Percentiles rank a stretch among this genome's conserved stretches.
Conservation (phyloP, 2,329 filamentous ascomycete genomes). For the Fusarium euwallaceae region DNA sequence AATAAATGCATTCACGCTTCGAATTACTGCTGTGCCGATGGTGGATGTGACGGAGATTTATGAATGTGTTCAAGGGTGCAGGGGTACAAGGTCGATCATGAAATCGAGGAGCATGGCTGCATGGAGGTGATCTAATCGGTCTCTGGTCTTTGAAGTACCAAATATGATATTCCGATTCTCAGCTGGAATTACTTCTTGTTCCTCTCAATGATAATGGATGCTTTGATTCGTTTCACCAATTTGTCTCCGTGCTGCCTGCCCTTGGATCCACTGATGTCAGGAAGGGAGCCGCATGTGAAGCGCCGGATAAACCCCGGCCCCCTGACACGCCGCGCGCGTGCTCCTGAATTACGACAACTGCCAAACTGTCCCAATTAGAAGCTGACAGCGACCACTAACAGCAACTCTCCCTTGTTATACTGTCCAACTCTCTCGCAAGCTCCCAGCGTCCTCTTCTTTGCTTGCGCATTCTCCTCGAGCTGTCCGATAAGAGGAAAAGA, state of each 20-base stretch:
- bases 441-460: neutral
- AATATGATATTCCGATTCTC: neutral
- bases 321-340: conserved; percentile 40
- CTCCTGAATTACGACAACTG: conserved; percentile 52
- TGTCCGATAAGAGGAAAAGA: neutral
- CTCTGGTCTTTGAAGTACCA: neutral
- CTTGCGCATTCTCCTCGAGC: neutral
- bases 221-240: neutral
- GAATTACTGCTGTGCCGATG: conserved; percentile 1
- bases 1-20: conserved; percentile 42
- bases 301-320: conserved; percentile 44
- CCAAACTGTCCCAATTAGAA: conserved; percentile 47
- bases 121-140: neutral
- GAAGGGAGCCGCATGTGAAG: conserved; percentile 5
- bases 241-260: neutral
- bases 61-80: neutral
- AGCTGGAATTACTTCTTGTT: neutral
- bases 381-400: conserved; percentile 31
- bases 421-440: conserved; percentile 1
- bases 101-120: neutral
- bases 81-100: neutral
- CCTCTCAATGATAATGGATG: neutral
- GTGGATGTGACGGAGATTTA: neutral
- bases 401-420: conserved; percentile 28
- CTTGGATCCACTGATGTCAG: conserved; percentile 22